A percentile compares a stretch with the other conserved stretches of the same genome.
phyloP scores from a whole-genome alignment of 2,329 filamentous ascomycete genomes.

The Blastomyces parvus region DNA sequence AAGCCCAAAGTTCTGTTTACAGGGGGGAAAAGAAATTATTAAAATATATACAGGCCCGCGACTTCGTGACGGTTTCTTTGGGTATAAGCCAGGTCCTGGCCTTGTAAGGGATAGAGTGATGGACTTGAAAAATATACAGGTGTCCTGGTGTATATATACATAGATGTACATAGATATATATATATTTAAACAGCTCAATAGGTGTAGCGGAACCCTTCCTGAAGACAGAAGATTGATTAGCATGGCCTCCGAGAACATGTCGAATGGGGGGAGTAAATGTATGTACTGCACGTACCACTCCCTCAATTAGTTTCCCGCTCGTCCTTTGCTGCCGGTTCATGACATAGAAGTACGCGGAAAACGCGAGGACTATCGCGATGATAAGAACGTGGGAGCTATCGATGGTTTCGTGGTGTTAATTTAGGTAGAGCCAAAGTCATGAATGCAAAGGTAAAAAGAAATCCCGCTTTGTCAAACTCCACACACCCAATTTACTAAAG shows the following conservation, averaged over 20 bases:
- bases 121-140: too few species aligned
- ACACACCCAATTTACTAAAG: neutral
- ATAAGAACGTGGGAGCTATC: constrained; percentile 50
- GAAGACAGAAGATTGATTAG: neutral
- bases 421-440: neutral
- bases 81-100: too few species aligned
- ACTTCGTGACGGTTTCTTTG: too few species aligned
- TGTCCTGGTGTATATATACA: too few species aligned
- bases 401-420: neutral
- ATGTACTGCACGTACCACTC: constrained; percentile 23
- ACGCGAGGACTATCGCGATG: constrained; percentile 43
- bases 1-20: too few species aligned
- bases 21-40: too few species aligned
- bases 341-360: constrained; percentile 46
- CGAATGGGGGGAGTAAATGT: neutral
- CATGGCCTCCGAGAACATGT: neutral
- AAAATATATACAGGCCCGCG: too few species aligned
- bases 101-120: too few species aligned
- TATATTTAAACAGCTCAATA: constrained; percentile 18
- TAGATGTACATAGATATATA: too few species aligned
- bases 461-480: too few species aligned
- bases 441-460: neutral
- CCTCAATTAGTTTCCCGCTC: constrained; percentile 44
- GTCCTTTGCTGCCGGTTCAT: constrained; percentile 42
- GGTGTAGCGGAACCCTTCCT: constrained; percentile 29